phyloP scores from a whole-genome alignment of 2,329 filamentous ascomycete species.

The Blastomyces silverae region DNA sequence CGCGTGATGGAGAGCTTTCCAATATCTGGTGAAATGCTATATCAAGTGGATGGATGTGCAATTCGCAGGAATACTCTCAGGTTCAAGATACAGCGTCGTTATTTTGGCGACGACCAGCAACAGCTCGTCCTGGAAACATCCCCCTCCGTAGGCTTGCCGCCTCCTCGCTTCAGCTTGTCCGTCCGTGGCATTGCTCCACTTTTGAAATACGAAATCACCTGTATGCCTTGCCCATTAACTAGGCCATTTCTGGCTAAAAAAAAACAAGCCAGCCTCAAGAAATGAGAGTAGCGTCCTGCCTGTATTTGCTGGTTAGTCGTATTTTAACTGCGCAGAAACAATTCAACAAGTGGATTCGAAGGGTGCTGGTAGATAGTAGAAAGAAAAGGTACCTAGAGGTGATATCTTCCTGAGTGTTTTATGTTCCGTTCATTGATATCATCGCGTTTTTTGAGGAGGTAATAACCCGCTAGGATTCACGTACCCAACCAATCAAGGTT shows the following conservation, averaged over 20 bases:
- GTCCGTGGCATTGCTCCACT: background rate
- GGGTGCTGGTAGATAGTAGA: too few relatives aligned
- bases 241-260: background rate
- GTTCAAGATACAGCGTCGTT: background rate
- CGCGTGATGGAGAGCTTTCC: background rate
- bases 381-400: too few relatives aligned
- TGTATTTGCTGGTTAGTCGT: too few relatives aligned
- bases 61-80: background rate
- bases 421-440: too few relatives aligned
- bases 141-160: background rate
- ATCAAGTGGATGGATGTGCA: background rate
- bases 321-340: too few relatives aligned
- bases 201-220: background rate
- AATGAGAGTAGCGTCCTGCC: too few relatives aligned
- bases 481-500: too few relatives aligned
- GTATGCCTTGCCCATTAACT: background rate
- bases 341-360: too few relatives aligned
- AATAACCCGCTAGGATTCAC: too few relatives aligned
- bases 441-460: too few relatives aligned
- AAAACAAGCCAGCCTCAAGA: too few relatives aligned
- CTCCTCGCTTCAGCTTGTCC: background rate
- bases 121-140: background rate
- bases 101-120: background rate
- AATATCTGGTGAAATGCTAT: background rate
- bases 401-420: too few relatives aligned